phyloP scores from a whole-genome alignment of 805 yeast genomes.

The Candida yuanshanica region DNA sequence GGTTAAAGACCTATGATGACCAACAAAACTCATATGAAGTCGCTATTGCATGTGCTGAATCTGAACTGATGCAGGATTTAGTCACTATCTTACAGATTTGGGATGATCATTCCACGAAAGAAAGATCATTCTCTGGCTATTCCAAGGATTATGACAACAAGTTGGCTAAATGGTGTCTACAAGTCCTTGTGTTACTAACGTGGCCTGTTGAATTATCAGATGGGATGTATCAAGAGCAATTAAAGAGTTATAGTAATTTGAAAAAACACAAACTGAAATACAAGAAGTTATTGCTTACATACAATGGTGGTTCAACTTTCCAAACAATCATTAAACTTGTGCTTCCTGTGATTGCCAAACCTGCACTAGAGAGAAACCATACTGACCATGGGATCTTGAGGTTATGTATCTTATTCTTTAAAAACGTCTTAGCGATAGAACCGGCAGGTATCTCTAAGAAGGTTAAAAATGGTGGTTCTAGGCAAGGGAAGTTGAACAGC shows the following conservation, averaged over 20 bases:
- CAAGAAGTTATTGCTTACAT: slow-evolving; percentile 59
- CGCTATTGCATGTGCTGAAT: slow-evolving; percentile 81
- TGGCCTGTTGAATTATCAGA: slow-evolving; percentile 77
- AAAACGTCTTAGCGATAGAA: slow-evolving; percentile 75
- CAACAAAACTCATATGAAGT: slow-evolving; percentile 66
- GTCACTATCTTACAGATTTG: slow-evolving; percentile 69
- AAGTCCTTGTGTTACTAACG: slow-evolving; percentile 75
- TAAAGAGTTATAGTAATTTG: slow-evolving; percentile 50
- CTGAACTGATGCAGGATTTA: slow-evolving; percentile 73
- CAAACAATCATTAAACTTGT: slow-evolving; percentile 67
- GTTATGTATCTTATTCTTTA: slow-evolving; percentile 64
- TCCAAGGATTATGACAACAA: slow-evolving; percentile 42
- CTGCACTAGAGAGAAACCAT: slow-evolving; percentile 51
- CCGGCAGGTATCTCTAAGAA: slow-evolving; percentile 52
- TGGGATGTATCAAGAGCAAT: slow-evolving; percentile 43
- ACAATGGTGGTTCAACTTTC: slow-evolving; percentile 55
- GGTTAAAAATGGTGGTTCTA: slow-evolving; percentile 34
- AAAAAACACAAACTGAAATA: slow-evolving; percentile 64
- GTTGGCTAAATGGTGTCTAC: slow-evolving; percentile 67
- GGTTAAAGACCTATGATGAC: slow-evolving; percentile 85
- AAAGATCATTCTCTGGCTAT: slow-evolving; percentile 23
- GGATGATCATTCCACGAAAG: slow-evolving; percentile 40
- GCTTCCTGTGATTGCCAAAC: slow-evolving; percentile 49
- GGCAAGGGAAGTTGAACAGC: slow-evolving; percentile 22
- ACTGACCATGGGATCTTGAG: slow-evolving; percentile 70